Evolutionary conservation across 345 rosid genomes (phyloP), one percentile per base, ranked within the genome.

Genomic region (Bruguiera gymnorhiza): DNA sequence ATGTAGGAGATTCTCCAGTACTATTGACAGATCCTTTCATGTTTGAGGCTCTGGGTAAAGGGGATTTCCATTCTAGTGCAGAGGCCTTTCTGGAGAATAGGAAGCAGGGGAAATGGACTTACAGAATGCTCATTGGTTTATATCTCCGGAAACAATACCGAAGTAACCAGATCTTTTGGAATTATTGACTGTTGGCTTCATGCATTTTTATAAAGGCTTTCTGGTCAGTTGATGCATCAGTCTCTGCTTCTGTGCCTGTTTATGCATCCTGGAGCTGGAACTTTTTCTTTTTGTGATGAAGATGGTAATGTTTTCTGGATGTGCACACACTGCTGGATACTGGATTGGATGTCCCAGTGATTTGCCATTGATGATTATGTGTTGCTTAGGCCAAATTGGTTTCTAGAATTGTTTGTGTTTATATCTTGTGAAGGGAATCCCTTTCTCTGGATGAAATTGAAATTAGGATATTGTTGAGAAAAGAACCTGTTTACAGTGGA

Each of bases 81-180:
- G 97, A 93, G 82, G 88, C 91, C 16, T 83, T 91, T 84, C 53
- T 89, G 85, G 97, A 93, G 84, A 85, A 76, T 6, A 75, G 67
- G 63, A 75, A 70, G 72, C 57, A 61, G 77, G 65, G 59, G 71
- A 70, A 73, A 34, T 93, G 92, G 97, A 88, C 85, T 26, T 91
- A 89, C 68, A 83, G 83, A 66, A 73, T 82, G 62, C 82, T 93
- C 10, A 63, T 93, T 70, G 73, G 80, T 20, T 59, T 87, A 60
- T 86, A 91, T 79, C 79, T 88, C 54, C 87, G 84, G 81, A 93
- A 88, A 60, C 86, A 79, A 53, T 74, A 77, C 23, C 77, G 92
- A 50, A 78, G 82, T 71, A 84, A 91, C 68, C 92, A 88, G 66
- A 78, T 93, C 67, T 93, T 93, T 80, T 93, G 98, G 96, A 93